Conservation (phyloP, 768 basidiomycete species). For the Boletus huronensis region DNA sequence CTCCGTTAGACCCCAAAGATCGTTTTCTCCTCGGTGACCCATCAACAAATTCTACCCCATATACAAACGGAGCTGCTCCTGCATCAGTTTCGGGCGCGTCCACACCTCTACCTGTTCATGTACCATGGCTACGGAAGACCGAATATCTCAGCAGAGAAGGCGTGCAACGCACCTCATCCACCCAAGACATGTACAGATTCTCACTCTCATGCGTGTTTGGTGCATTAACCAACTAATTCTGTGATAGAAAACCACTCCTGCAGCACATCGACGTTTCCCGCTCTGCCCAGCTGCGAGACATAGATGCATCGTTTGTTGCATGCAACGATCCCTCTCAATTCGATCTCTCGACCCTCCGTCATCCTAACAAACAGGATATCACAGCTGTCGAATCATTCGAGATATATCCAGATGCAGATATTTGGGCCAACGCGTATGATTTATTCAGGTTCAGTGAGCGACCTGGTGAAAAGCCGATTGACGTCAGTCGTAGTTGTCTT, state of each 20-base stretch:
- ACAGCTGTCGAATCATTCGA: slow-evolving; percentile 80
- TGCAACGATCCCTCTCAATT: slow-evolving; percentile 51
- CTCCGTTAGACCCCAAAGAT: slow-evolving; percentile 69
- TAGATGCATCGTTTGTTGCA: slow-evolving; percentile 72
- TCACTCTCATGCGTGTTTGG: not conserved
- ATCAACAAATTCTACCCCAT: slow-evolving; percentile 42
- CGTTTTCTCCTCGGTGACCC: slow-evolving; percentile 72
- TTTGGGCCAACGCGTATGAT: slow-evolving; percentile 90
- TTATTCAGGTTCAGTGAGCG: slow-evolving; percentile 82
- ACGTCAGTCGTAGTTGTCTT: slow-evolving; percentile 43
- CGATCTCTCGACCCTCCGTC: slow-evolving; percentile 55
- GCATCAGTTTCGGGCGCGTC: slow-evolving; percentile 38
- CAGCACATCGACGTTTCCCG: slow-evolving; percentile 67
- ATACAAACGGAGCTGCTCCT: slow-evolving; percentile 37
- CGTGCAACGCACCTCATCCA: slow-evolving; percentile 38
- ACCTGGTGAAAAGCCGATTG: slow-evolving; percentile 71
- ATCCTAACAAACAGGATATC: slow-evolving; percentile 76
- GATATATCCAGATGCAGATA: slow-evolving; percentile 76
- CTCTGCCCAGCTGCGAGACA: slow-evolving; percentile 69
- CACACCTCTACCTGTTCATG: slow-evolving; percentile 53
- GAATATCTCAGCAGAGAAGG: slow-evolving; percentile 78
- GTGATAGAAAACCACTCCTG: slow-evolving; percentile 46
- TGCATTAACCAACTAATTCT: not conserved
- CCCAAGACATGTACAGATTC: slow-evolving; percentile 54
- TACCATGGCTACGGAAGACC: slow-evolving; percentile 90